Evolutionary conservation across 441 rosid species (phyloP), one percentile per base, ranked within the genome.

Genomic region (Pelargonium citronellum): DNA sequence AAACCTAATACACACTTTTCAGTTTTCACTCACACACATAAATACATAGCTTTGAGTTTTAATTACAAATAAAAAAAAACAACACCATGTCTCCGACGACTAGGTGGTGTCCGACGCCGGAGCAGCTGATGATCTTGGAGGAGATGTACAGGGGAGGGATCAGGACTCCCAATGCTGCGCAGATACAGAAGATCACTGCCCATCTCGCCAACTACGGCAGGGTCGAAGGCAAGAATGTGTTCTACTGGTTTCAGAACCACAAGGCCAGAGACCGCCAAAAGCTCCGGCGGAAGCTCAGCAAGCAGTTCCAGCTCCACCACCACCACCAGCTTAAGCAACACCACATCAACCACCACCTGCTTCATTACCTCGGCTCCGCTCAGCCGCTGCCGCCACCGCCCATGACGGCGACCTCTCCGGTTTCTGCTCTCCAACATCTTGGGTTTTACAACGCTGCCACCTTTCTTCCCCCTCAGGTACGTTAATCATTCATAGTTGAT

Each of bases 241-340:
- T 95, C 77, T 95, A 95, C 79, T 95, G 97, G 99, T 95, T 95
- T 79, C 97, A 95, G 86, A 95, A 95, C 83, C 97, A 95, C 66
- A 95, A 95, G 81, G 99, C 99, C 80, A 90, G 99, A 64, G 97
- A 91, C 77, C 85, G 97, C 71, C 97, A 90, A 77, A 95, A 90
- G 92, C 51, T 46, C 11, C 11, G 51, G 51, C 11, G 51, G 5
- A 46, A 46, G 51, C 51, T 30, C 37, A 46, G 51, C 51, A 46
- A 46, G 37, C 51, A 46, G 9, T 44, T 44, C 49, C 49, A 44
- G 9, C 9, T 7, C 49, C 9, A 44, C 12, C 9, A 44, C 13
- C 51, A 46, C 51, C 51, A 46, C 1, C 49, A 30, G 37, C 37
- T 30, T 30, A 30, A 30, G 37, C 37, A 30, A 30, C 37, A 30